Evolutionary conservation across 345 rosid species (phyloP), one percentile per base, ranked within the genome.

Genomic region (Excoecaria agallocha): DNA sequence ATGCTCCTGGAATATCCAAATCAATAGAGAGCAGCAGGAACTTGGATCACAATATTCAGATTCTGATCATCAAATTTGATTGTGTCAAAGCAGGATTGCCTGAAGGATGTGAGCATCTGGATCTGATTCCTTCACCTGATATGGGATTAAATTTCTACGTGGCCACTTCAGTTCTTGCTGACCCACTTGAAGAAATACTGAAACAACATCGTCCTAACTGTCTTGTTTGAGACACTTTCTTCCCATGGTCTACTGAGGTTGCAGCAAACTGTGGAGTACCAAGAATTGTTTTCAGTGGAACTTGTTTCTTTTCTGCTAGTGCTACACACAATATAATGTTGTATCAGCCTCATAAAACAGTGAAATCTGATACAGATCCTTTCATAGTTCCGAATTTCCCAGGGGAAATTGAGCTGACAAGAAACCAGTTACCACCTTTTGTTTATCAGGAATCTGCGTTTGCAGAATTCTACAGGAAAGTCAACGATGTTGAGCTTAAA

Each of bases 231-330:
- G 87, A 82, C 12, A 68, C 65, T 45, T 78, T 80, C 78, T 76
- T 80, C 15, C 81, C 84, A 50, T 86, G 87, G 87, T 58, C 85
- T 0, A 77, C 76, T 17, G 82, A 86, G 15, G 63, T 66, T 41
- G 86, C 89, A 5, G 55, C 68, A 12, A 84, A 76, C 17, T 80
- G 67, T 69, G 83, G 79, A 2, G 68, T 84, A 24, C 82, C 87
- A 4, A 84, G 86, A 43, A 0, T 86, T 5, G 85, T 74, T n/a
- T 84, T 86, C 38, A 80, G 74, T 13, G 87, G 87, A 0, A 49
- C 64, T 12, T 4, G 81, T 41, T 84, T 56, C 68, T 84, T 84
- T 19, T 38, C 84, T n/a, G 8, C 69, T 25, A 77, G 85, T 56
- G 65, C 69, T 11, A 0, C 41, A 5, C 71, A 49, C 4, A 75